phyloP scores from a whole-genome alignment of 2,329 filamentous ascomycete genomes.

The Paecilomyces dactylethromorphus region DNA sequence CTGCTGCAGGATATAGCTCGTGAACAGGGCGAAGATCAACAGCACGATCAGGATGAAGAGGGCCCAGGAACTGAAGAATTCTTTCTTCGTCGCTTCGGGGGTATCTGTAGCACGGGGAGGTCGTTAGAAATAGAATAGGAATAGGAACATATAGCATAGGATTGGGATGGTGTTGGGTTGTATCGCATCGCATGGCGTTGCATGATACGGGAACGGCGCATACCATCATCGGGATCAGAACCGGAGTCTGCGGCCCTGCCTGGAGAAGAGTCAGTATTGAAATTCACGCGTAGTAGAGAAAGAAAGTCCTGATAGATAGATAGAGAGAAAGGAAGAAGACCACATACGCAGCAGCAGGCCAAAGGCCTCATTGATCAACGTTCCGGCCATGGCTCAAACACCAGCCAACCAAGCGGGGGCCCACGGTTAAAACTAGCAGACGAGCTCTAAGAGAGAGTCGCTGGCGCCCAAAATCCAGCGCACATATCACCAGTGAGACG shows the following conservation, averaged over 20 bases:
- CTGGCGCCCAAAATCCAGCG: constrained; percentile 20
- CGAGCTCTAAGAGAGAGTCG: constrained; percentile 28
- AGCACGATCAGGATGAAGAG: constrained; percentile 95
- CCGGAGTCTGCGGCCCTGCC: constrained; percentile 30
- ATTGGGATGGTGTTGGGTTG: background rate
- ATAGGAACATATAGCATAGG: background rate
- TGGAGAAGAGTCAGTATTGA: constrained; percentile 16
- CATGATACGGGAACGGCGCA: constrained; percentile 10
- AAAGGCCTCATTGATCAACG: constrained; percentile 27
- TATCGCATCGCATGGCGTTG: too few species aligned
- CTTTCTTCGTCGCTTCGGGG: constrained; percentile 79
- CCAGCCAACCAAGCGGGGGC: background rate
- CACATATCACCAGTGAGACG: constrained; percentile 28
- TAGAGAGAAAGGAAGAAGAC: background rate
- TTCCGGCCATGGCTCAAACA: constrained; percentile 25
- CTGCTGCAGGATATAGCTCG: constrained; percentile 92
- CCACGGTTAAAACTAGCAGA: constrained; percentile 14
- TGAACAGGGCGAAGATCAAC: constrained; percentile 90
- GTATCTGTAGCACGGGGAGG: constrained; percentile 40
- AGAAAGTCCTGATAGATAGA: background rate
- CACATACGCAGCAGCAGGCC: constrained; percentile 31
- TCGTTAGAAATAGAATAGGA: constrained; percentile 9
- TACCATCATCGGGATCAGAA: constrained; percentile 33
- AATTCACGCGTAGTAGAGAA: background rate
- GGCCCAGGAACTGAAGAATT: constrained; percentile 93